Evolutionary conservation across 192 early-diverging fungal genomes (phyloP), one percentile per base, ranked within the genome.

Genomic region (Umbelopsis isabellina): DNA sequence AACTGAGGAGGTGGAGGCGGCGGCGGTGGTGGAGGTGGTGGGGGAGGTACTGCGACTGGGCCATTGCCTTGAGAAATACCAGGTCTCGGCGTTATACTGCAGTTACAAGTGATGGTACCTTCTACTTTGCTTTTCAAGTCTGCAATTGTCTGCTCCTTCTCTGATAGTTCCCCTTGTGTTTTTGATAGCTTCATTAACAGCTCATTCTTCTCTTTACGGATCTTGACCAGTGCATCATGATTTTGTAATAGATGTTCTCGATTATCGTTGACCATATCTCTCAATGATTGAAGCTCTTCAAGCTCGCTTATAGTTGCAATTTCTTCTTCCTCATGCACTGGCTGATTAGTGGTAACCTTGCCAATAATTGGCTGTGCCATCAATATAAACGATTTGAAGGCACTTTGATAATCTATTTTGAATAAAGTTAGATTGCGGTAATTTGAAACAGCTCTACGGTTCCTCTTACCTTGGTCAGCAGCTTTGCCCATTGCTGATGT

Each of bases 191-290:
- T 73, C 76, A 78, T 78, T 11, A 73, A 11, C 16, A 78, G 35
- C 18, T 78, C 76, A 55, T 78, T 78, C 51, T 78, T 78, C 33
- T 78, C 76, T 30, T 72, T 67, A 2, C 76, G 67, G 15, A 78
- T 78, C 44, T 78, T 78, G 18, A 72, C 46, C 7, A 67, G 30
- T 1, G 68, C 49, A 18, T 78, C 76, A 49, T 78, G 52, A 61
- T 46, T 47, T 18, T 51, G 69, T 2, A 70, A 64, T 3, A 78
- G 5, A 0, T 48, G 47, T 8, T 78, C 71, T 48, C 70, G 61
- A 5, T 70, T 61, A 33, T 78, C 76, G 45, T 69, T 72, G 6
- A 78, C 67, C 68, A 73, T 66, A 37, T 72, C 73, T 41, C 72
- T 30, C 23, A 78, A 12, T 15, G 72, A 72, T 46, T 78, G 72